These are phyloP conservation scores for Arctium minus DNA, from an alignment of 129 eudicot genomes.

Conservation along the genomic window DNA sequence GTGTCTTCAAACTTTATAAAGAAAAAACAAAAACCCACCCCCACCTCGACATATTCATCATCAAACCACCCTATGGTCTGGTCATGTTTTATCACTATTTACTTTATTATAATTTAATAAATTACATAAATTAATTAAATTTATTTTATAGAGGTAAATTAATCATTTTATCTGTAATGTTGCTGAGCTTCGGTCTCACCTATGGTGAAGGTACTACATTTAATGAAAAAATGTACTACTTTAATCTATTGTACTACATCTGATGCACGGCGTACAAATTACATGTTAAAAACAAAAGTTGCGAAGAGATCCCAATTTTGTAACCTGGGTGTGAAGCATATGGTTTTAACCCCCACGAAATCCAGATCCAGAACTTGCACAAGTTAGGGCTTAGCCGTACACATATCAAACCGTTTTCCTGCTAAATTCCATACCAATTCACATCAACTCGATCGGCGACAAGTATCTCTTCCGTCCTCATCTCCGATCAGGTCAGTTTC, in stretches of 20 bases:
- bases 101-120: no score
- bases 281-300: not conserved
- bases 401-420: constrained; percentile 7
- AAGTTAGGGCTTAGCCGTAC: constrained; percentile 14
- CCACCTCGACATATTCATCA: no score
- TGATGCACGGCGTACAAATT: not conserved
- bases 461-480: not conserved
- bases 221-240: no score
- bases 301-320: not conserved
- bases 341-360: not conserved
- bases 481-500: constrained; percentile 6
- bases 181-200: no score
- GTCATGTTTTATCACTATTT: no score
- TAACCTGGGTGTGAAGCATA: not conserved
- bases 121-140: no score
- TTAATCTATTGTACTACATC: not conserved
- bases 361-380: constrained; percentile 13
- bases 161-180: no score
- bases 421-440: constrained; percentile 12
- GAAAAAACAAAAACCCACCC: no score
- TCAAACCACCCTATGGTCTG: no score
- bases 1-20: no score
- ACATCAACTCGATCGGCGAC: not conserved
- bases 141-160: no score
- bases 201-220: no score